Percentiles rank a stretch among this genome's conserved stretches.
These are phyloP conservation scores for Cryphonectria parasitica DNA, from an alignment of 2,329 filamentous ascomycete species.

Conservation along the genomic window DNA sequence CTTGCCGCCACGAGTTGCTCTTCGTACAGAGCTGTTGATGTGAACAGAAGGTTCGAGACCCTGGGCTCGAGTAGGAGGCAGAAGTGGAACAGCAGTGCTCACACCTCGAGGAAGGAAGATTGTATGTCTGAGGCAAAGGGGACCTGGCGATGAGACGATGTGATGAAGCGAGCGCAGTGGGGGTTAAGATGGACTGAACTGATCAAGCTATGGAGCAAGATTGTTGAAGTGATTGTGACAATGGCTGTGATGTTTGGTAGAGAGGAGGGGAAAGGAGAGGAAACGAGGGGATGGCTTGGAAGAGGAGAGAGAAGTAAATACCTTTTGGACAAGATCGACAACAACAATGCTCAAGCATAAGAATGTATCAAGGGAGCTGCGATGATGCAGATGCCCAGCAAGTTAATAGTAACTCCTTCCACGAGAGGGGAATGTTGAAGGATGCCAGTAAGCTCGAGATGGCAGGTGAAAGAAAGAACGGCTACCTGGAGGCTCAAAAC, in stretches of 20 bases:
- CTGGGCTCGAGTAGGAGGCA: constrained; percentile 8
- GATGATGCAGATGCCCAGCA: constrained; percentile 11
- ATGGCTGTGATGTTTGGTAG: constrained; percentile 42
- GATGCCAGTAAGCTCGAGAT: not conserved
- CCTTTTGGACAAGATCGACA: constrained; percentile 17
- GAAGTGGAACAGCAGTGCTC: constrained; percentile 21
- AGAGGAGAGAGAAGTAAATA: not conserved
- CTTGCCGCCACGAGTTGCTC: constrained; percentile 19
- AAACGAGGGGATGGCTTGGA: constrained; percentile 25
- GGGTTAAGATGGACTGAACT: constrained; percentile 56
- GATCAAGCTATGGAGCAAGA: constrained; percentile 64
- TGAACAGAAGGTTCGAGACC: constrained; percentile 20
- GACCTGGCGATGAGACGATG: constrained; percentile 42
- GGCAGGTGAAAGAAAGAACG: constrained; percentile 16
- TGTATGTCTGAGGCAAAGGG: constrained; percentile 26
- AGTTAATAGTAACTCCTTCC: constrained; percentile 1
- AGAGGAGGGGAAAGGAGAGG: constrained; percentile 33
- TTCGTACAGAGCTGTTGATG: constrained; percentile 14
- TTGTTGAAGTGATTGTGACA: constrained; percentile 51
- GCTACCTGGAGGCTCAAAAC: not conserved
- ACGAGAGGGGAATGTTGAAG: constrained; percentile 1
- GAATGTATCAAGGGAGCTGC: constrained; percentile 21
- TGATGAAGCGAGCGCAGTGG: constrained; percentile 55
- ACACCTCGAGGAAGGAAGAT: constrained; percentile 18
- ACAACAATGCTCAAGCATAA: constrained; percentile 13